Conservation (phyloP, 2,329 filamentous ascomycete genomes). For the Trichoderma sp. region DNA sequence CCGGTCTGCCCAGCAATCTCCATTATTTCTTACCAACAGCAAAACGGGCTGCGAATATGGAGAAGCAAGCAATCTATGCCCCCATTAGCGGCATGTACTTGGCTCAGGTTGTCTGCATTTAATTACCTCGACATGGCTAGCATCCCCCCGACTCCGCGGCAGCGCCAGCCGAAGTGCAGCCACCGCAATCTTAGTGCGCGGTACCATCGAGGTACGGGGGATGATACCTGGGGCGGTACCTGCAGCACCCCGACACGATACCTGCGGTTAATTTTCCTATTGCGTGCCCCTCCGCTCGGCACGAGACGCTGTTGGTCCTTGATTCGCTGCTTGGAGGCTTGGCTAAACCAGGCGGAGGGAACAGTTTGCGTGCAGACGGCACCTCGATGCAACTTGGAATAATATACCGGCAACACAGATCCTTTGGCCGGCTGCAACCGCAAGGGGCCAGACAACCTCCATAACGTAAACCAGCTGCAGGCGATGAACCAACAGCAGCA, state of each 20-base stretch:
- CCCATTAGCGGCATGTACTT: not conserved
- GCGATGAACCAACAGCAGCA: not conserved
- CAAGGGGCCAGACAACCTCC: not conserved
- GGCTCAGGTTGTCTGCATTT: not conserved
- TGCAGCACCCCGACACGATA: not conserved
- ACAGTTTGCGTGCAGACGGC: not conserved
- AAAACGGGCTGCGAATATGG: not conserved
- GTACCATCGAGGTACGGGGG: not conserved
- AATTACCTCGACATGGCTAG: not conserved
- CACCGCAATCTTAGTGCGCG: not conserved
- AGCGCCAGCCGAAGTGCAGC: constrained; percentile 8
- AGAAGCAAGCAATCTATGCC: not conserved
- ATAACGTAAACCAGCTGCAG: not conserved
- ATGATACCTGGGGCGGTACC: not conserved
- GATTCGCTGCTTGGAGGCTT: not conserved
- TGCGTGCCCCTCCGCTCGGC: constrained; percentile 12
- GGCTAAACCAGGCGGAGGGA: not conserved
- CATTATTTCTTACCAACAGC: not conserved
- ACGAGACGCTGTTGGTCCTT: not conserved
- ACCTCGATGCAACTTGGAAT: not conserved
- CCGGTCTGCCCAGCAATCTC: not conserved
- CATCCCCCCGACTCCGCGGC: not conserved
- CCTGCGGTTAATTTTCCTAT: constrained; percentile 6
- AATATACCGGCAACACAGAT: not conserved
- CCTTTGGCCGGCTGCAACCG: not conserved